phyloP scores from a whole-genome alignment of 495 filamentous ascomycete species.

The Penicillium cataractarum region DNA sequence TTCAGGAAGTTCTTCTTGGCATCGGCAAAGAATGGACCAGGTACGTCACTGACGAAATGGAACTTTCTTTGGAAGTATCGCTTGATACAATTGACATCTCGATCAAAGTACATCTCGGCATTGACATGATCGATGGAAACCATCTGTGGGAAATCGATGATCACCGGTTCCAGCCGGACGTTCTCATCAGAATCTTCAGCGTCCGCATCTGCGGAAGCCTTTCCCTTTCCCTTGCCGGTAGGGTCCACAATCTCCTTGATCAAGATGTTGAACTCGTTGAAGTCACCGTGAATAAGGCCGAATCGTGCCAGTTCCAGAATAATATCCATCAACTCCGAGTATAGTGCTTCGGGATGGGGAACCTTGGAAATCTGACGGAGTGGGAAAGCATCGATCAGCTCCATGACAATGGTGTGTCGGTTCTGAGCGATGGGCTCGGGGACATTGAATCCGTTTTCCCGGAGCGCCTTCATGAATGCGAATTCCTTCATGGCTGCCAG shows the following conservation, averaged over 20 bases:
- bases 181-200: slow-evolving; percentile 34
- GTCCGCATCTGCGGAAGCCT: slow-evolving; percentile 36
- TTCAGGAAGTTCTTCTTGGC: slow-evolving; percentile 73
- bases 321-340: slow-evolving; percentile 85
- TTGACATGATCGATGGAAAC: slow-evolving; percentile 92
- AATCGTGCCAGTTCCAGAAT: slow-evolving; percentile 82
- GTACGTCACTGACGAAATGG: slow-evolving; percentile 78
- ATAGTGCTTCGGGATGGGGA: slow-evolving; percentile 76
- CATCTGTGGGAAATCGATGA: slow-evolving; percentile 99
- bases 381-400: slow-evolving; percentile 84
- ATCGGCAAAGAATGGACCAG: slow-evolving; percentile 82
- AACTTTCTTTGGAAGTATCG: slow-evolving; percentile 88
- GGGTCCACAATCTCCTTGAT: slow-evolving; percentile 69
- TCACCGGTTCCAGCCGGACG: slow-evolving; percentile 59
- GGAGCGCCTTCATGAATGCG: slow-evolving; percentile 86
- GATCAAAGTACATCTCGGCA: slow-evolving; percentile 93
- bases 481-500: slow-evolving; percentile 91
- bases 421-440: slow-evolving; percentile 84
- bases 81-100: slow-evolving; percentile 93
- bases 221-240: slow-evolving; percentile 44
- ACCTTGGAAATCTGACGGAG: slow-evolving; percentile 81
- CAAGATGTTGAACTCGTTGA: slow-evolving; percentile 99
- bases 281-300: slow-evolving; percentile 96
- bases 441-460: slow-evolving; percentile 82
- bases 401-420: slow-evolving; percentile 95